A percentile compares a stretch with the other conserved stretches of the same genome.
Conservation (phyloP, 2,329 filamentous ascomycete genomes). For the Phoma sp. region DNA sequence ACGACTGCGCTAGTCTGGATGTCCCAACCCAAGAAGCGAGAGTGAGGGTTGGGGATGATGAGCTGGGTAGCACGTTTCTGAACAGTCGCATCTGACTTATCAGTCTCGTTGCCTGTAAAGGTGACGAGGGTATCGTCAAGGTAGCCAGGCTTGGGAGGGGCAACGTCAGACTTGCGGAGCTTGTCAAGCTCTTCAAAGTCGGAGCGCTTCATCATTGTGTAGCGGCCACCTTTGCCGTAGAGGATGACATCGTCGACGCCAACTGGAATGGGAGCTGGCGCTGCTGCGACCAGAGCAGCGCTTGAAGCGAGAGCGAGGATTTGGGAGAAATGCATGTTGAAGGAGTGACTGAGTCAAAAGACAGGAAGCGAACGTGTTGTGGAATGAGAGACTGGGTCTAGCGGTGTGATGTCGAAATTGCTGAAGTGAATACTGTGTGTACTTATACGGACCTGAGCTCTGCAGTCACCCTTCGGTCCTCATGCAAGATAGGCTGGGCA, state of each 20-base stretch:
- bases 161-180: slow-evolving; percentile 18
- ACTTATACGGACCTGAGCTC: slow-evolving; percentile 8
- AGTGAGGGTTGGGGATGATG: slow-evolving; percentile 28
- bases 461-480: not conserved
- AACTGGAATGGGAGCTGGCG: slow-evolving; percentile 22
- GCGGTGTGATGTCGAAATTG: not conserved
- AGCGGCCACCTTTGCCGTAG: slow-evolving; percentile 30
- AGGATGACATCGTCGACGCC: slow-evolving; percentile 35
- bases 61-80: slow-evolving; percentile 29
- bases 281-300: slow-evolving; percentile 22
- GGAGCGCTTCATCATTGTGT: slow-evolving; percentile 31
- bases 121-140: slow-evolving; percentile 23
- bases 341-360: slow-evolving; percentile 2
- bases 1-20: slow-evolving; percentile 48
- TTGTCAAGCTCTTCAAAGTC: slow-evolving; percentile 27
- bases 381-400: not conserved
- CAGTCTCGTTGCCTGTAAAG: slow-evolving; percentile 12
- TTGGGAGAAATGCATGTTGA: slow-evolving; percentile 30
- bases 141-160: slow-evolving; percentile 28
- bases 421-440: slow-evolving; percentile 2
- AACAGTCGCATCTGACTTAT: not conserved
- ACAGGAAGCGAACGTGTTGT: slow-evolving; percentile 2
- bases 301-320: slow-evolving; percentile 23
- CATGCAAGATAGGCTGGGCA: not conserved
- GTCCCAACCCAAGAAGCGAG: slow-evolving; percentile 51